phyloP scores from a whole-genome alignment of 768 basidiomycete genomes.

The Collybiopsis luxurians region DNA sequence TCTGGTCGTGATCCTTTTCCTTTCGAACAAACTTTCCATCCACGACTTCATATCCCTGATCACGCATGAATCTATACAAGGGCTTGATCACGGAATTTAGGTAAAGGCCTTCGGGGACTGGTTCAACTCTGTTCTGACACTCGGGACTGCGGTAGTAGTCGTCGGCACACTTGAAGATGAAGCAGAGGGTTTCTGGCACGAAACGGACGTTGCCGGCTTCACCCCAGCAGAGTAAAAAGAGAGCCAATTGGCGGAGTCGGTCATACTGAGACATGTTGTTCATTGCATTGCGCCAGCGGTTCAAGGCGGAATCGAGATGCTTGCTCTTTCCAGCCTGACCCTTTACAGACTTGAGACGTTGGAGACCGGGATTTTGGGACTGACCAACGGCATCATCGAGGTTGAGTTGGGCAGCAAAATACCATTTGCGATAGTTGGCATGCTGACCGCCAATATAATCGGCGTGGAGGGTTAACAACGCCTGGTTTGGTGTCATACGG shows the following conservation, averaged over 20 bases:
- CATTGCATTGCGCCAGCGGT: constrained; percentile 98
- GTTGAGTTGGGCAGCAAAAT: constrained; percentile 98
- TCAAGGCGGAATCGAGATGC: constrained; percentile 89
- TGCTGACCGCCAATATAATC: constrained; percentile 99
- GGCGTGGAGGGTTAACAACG: constrained; percentile 93
- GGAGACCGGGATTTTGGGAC: constrained; percentile 88
- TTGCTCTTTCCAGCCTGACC: constrained; percentile 58
- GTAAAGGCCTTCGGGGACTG: constrained; percentile 93
- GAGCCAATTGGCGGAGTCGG: constrained; percentile 91
- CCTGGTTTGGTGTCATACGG: constrained; percentile 95
- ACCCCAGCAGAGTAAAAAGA: constrained; percentile 97
- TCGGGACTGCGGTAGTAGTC: constrained; percentile 99
- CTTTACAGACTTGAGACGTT: constrained; percentile 84
- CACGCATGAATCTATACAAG: constrained; percentile 91
- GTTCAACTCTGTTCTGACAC: constrained; percentile 91
- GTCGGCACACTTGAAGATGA: constrained; percentile 99
- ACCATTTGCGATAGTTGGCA: constrained; percentile 99
- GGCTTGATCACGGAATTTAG: constrained; percentile 91
- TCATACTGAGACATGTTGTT: constrained; percentile 99
- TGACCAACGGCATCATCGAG: constrained; percentile 98
- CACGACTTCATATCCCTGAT: constrained; percentile 94
- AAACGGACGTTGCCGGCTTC: constrained; percentile 98
- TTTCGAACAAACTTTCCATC: constrained; percentile 93
- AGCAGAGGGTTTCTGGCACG: constrained; percentile 94
- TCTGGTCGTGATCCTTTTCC: constrained; percentile 92